phyloP scores from a whole-genome alignment of 75 land plant genomes.

The Gnetum montanum region DNA sequence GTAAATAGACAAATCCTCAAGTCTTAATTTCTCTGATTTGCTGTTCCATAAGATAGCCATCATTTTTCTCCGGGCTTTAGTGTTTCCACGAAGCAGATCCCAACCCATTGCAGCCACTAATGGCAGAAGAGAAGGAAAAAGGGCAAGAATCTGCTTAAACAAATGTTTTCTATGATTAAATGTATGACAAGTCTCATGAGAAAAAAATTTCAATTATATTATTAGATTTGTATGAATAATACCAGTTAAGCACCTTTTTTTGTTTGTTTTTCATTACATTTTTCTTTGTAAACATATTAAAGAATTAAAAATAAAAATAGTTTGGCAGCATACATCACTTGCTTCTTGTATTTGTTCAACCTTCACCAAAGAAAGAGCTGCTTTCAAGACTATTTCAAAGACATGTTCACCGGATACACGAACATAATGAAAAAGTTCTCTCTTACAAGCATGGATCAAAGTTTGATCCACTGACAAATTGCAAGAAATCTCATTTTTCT shows the following conservation, averaged over 20 bases:
- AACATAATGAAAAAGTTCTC: constrained; percentile 86
- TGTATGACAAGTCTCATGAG: too few relatives aligned
- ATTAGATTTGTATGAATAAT: too few relatives aligned
- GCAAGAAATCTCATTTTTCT: constrained; percentile 2
- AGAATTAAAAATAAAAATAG: too few relatives aligned
- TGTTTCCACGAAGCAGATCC: constrained; percentile 87
- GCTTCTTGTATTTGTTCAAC: constrained; percentile 66
- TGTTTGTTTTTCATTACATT: too few relatives aligned
- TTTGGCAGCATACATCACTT: constrained; percentile 63
- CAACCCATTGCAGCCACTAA: constrained; percentile 93
- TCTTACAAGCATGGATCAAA: constrained; percentile 39
- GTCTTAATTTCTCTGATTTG: constrained; percentile 41
- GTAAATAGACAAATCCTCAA: constrained; percentile 45
- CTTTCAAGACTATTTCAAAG: constrained; percentile 67
- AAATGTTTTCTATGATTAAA: background rate
- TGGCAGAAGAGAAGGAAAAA: constrained; percentile 85
- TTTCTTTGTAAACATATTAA: too few relatives aligned
- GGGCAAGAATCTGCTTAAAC: constrained; percentile 49
- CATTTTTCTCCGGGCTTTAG: constrained; percentile 49
- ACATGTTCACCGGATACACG: constrained; percentile 72
- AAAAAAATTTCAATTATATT: too few relatives aligned
- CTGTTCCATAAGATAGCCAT: constrained; percentile 77
- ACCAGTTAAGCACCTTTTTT: background rate
- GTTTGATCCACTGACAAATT: constrained; percentile 13
- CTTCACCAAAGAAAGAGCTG: constrained; percentile 63